Evolutionary conservation across 2,329 filamentous ascomycete species (phyloP), one percentile per base, ranked within the genome.

Genomic region (Colletotrichum aenigma): DNA sequence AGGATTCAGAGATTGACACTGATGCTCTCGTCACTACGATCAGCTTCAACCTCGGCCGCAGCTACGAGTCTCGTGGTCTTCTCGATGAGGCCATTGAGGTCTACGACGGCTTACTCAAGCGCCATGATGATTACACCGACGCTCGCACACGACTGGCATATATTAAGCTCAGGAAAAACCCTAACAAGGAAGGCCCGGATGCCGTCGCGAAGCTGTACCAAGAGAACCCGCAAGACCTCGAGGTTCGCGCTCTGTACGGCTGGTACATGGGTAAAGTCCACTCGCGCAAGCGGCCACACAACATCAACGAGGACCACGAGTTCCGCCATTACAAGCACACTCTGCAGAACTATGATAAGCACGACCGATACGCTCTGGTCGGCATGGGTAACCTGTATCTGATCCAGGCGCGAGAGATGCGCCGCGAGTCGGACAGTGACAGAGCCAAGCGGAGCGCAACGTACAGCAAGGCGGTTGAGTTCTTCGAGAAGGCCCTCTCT

Each of bases 251-350:
- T 9, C 87, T 99, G 56, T 98, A 98, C 80, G 97, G 96, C 8
- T 99, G 96, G 96, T 98, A 97, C 83, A 89, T 98, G 30, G 96
- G 96, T 83, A 96, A 95, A 82, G 88, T 91, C 18, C 89, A 91
- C 79, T 93, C 94, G 15, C 96, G 96, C 84, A 98, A 97, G 86
- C 91, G 94, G 73, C 93, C 93, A 5, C 87, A 91, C 67, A 96
- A 97, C 81, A 90, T 98, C 75, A 92, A 92, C 18, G 96, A 98
- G 81, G 97, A 99, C 82, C 93, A 93, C 38, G 97, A 99, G 84
- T 94, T 98, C 80, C 92, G 96, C 5, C 96, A 98, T 83, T 97
- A 97, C 89, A 99, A 98, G 86, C 96, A 98, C 84, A 98, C 96
- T 0, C 88, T 99, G 34, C 95, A 98, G 83, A 93, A 96, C 79